Conservation (phyloP, 2,329 filamentous ascomycete species). For the Ceratocystis eucalypticola region DNA sequence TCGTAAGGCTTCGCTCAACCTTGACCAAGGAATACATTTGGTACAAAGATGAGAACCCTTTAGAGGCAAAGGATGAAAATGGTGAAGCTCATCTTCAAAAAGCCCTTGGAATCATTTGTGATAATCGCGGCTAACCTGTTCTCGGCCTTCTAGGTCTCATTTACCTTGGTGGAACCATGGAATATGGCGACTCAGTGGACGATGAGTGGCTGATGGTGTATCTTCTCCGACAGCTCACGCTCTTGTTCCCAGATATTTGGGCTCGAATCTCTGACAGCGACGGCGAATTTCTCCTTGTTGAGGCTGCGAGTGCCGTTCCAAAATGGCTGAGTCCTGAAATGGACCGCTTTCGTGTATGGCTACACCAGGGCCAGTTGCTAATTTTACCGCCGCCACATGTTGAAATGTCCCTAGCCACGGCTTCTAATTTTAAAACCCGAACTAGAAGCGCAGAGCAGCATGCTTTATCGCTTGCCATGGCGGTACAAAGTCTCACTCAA, state of each 20-base stretch:
- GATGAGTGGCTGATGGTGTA: conserved; percentile 97
- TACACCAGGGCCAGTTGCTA: conserved; percentile 60
- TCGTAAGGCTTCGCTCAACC: conserved; percentile 45
- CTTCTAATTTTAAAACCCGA: not conserved
- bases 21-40: conserved; percentile 82
- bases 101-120: not conserved
- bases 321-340: conserved; percentile 87
- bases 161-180: conserved; percentile 64
- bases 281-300: conserved; percentile 88
- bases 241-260: conserved; percentile 61
- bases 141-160: conserved; percentile 30
- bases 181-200: conserved; percentile 88
- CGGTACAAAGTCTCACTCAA: conserved; percentile 4
- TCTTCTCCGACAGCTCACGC: conserved; percentile 68
- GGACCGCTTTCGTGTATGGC: conserved; percentile 79
- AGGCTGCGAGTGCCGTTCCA: conserved; percentile 78
- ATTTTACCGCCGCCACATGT: conserved; percentile 57
- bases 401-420: conserved; percentile 24
- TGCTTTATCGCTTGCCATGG: not conserved
- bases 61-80: conserved; percentile 47
- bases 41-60: conserved; percentile 72
- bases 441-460: not conserved
- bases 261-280: conserved; percentile 73
- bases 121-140: not conserved
- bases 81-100: conserved; percentile 31